Evolutionary conservation across 2,329 filamentous ascomycete species (phyloP).

Genomic region (Dactylonectria macrodidyma): DNA sequence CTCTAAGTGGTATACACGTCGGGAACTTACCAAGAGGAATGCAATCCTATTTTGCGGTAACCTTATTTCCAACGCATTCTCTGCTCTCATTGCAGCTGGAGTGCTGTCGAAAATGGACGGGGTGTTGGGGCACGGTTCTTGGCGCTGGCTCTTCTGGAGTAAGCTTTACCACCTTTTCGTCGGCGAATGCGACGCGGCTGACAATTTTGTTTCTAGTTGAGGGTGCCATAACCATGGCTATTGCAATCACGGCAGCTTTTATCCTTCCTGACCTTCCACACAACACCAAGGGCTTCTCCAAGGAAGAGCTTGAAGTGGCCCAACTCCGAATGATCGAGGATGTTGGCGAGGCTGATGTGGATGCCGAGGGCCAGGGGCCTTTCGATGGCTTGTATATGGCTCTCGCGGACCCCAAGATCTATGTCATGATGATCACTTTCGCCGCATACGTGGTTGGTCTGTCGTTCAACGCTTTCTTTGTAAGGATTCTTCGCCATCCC

Average conservation of each 20-base stretch:
- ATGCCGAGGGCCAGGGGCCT: constrained; percentile 63
- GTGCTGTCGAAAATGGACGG: constrained; percentile 72
- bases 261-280: constrained; percentile 69
- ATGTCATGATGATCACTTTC: constrained; percentile 74
- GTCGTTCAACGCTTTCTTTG: constrained; percentile 73
- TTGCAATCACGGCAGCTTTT: constrained; percentile 63
- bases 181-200: too few species aligned
- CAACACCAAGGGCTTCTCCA: constrained; percentile 71
- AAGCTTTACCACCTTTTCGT: too few species aligned
- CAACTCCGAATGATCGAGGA: constrained; percentile 71
- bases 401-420: constrained; percentile 73
- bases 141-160: constrained; percentile 73
- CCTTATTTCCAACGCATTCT: constrained; percentile 73
- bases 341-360: constrained; percentile 69
- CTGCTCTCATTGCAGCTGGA: constrained; percentile 71
- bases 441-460: constrained; percentile 72
- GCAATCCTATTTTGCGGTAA: constrained; percentile 73
- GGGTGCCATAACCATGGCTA: constrained; percentile 65
- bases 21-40: constrained; percentile 68
- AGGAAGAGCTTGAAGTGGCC: constrained; percentile 70
- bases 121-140: constrained; percentile 67
- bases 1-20: constrained; percentile 77
- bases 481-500: constrained; percentile 43
- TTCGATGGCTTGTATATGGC: constrained; percentile 72
- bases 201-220: constrained; percentile 54